phyloP scores from a whole-genome alignment of 2,329 filamentous ascomycete species.

The Aspergillus sp. region DNA sequence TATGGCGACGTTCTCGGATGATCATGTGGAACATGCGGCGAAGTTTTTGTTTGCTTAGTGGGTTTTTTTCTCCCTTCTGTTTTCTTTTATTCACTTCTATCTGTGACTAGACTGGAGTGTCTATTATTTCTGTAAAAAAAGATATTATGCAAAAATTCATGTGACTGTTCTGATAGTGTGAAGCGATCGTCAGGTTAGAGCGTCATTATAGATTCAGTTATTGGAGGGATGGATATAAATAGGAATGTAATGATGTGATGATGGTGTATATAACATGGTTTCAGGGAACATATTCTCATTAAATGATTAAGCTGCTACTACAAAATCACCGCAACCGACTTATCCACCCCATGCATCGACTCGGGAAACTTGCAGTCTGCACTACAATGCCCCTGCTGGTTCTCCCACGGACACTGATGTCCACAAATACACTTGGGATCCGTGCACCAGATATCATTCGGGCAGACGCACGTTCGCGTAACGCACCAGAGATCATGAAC shows the following conservation, averaged over 20 bases:
- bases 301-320: not conserved
- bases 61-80: constrained; percentile 27
- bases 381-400: constrained; percentile 3
- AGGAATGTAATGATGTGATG: too few species aligned
- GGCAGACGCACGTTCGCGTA: constrained; percentile 33
- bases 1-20: constrained; percentile 84
- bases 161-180: constrained; percentile 20
- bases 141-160: not conserved
- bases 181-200: constrained; percentile 24
- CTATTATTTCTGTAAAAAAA: not conserved
- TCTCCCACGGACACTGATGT: constrained; percentile 29
- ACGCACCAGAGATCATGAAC: constrained; percentile 33
- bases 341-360: constrained; percentile 26
- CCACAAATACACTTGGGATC: constrained; percentile 30
- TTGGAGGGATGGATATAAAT: not conserved
- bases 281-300: too few species aligned
- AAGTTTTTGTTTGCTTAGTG: constrained; percentile 72
- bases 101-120: constrained; percentile 12
- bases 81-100: constrained; percentile 15
- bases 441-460: constrained; percentile 29
- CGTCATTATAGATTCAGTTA: not conserved
- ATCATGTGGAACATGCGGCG: constrained; percentile 89
- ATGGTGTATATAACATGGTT: too few species aligned
- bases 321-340: not conserved
- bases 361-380: constrained; percentile 27